These are phyloP conservation scores for Pyronema domesticum DNA, from an alignment of 495 filamentous ascomycete genomes.

Conservation along the genomic window DNA sequence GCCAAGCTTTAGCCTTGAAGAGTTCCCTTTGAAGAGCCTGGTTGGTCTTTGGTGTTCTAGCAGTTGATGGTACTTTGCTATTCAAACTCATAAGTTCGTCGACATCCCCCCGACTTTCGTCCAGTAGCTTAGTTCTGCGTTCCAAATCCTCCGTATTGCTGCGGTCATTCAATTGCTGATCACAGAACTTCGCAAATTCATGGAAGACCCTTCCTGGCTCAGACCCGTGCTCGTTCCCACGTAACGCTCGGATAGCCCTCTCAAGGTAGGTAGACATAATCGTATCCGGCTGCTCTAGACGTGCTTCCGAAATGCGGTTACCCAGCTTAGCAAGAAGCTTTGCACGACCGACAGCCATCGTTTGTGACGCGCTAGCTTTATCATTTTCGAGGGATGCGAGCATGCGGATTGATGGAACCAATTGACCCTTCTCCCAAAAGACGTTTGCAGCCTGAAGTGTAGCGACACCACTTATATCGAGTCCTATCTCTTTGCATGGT, in stretches of 20 bases:
- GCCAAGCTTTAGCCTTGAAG: conserved; percentile 66
- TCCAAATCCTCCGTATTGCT: conserved; percentile 71
- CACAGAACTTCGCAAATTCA: conserved; percentile 87
- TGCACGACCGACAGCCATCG: conserved; percentile 53
- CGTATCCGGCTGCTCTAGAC: conserved; percentile 77
- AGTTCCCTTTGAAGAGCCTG: neutral
- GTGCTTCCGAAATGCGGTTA: conserved; percentile 73
- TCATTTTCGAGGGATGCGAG: conserved; percentile 52
- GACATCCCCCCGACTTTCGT: conserved; percentile 66
- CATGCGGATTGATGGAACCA: conserved; percentile 76
- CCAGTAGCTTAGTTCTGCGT: conserved; percentile 58
- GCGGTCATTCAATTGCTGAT: conserved; percentile 72
- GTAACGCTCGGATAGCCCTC: conserved; percentile 64
- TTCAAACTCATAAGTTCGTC: conserved; percentile 44
- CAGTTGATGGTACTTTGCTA: conserved; percentile 25
- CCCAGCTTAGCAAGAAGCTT: conserved; percentile 72
- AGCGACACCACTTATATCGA: conserved; percentile 58
- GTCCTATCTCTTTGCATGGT: conserved; percentile 44
- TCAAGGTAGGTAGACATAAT: conserved; percentile 73
- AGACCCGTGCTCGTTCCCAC: conserved; percentile 41
- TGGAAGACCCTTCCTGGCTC: conserved; percentile 77
- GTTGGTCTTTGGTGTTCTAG: neutral
- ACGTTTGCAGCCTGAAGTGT: conserved; percentile 70
- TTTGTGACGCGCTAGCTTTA: conserved; percentile 47
- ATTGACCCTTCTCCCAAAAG: conserved; percentile 88